Evolutionary conservation across 1,139 yeast species (phyloP), one percentile per base, ranked within the genome.

Genomic region (Insectozyma bohioensis): DNA sequence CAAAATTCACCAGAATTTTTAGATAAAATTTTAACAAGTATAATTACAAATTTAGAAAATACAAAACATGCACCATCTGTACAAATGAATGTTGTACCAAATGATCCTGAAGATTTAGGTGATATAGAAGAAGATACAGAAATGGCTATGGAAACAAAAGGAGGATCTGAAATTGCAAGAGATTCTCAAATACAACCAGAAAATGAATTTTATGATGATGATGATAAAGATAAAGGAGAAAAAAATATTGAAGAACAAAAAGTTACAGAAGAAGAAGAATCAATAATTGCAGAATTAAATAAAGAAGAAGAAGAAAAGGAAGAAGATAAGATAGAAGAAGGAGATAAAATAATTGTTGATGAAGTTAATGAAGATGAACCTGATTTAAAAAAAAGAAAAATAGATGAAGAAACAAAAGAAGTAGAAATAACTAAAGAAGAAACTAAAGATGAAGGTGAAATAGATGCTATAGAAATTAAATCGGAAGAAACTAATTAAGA

Each of bases 41-140:
- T 92, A 35, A 72, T 84, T 35, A 66, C 78, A 35, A 90, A 86
- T 60, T 68, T 92, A 51, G 95, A 87, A 48, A 77, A 86, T 51
- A 87, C 97, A 14, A 83, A 86, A 58, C 90, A 84, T 61, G 96
- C 97, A 0, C 98, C 98, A 8, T 85, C 95, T 38, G 97, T 92
- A 19, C 98, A 92, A 60, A 79, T 88, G 80, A 84, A 86, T 48
- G 78, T 83, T 34, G 95, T 87, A 18, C 98, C 98, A 5, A 70
- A 26, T 14, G 97, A 90, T 58, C 72, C 79, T 13, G 95, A 85
- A 49, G 95, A 86, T 48, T 63, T 73, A 41, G 94, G 88, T 16
- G 97, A 88, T 51, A 29, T 40, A n/a, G 90, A 85, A 25, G 95
- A 84, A 56, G 95, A 85, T 52, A 61, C 78, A 1, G 63, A 65